Evolutionary conservation across 805 yeast species (phyloP).

Genomic region (Yamadazyma insecticola): DNA sequence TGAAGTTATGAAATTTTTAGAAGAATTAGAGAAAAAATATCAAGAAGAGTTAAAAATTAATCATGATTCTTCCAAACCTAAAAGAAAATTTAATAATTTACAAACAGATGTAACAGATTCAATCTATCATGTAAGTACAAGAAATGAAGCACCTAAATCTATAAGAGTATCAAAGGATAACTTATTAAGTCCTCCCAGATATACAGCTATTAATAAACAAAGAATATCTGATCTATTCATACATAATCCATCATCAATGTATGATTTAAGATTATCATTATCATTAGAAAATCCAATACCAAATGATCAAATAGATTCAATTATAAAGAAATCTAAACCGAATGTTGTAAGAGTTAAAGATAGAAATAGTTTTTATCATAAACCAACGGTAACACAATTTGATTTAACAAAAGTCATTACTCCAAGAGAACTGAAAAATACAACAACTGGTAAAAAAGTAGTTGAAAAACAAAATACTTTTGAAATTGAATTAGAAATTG

Average conservation of each 20-base stretch:
- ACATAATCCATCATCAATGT: constrained; percentile 69
- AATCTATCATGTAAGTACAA: constrained; percentile 55
- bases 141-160: constrained; percentile 61
- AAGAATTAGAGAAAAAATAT: constrained; percentile 47
- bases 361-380: constrained; percentile 66
- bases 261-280: constrained; percentile 72
- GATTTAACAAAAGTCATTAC: constrained; percentile 61
- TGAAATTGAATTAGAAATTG: constrained; percentile 41
- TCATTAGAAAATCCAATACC: constrained; percentile 73
- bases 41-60: constrained; percentile 35
- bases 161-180: constrained; percentile 65
- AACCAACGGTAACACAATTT: constrained; percentile 67
- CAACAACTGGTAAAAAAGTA: constrained; percentile 29
- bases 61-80: constrained; percentile 20
- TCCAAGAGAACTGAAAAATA: constrained; percentile 33
- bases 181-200: constrained; percentile 56
- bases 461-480: constrained; percentile 29
- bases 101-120: constrained; percentile 62
- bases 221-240: constrained; percentile 69
- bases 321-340: constrained; percentile 47
- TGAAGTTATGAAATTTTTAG: constrained; percentile 51
- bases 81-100: constrained; percentile 52
- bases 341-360: constrained; percentile 63
- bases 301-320: constrained; percentile 50
- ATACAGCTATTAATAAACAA: constrained; percentile 67